Evolutionary conservation across 345 rosid genomes (phyloP).

Genomic region (Eucalyptus pumila): DNA sequence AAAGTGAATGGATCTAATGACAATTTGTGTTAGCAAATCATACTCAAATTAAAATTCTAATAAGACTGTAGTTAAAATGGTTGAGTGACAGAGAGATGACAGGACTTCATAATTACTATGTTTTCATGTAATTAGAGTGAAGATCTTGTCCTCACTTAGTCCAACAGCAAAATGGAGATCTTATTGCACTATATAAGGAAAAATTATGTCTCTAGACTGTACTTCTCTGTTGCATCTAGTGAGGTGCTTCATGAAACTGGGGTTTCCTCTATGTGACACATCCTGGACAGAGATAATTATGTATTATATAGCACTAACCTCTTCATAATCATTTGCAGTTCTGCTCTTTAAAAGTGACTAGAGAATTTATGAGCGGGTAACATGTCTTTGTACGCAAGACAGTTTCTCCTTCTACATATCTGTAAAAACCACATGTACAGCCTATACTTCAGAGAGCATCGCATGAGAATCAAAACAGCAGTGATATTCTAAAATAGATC

Average conservation of each 20-base stretch:
- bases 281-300: not conserved
- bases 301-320: not conserved
- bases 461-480: not conserved
- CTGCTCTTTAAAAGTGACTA: not conserved
- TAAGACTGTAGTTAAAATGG: not conserved
- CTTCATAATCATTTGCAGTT: not conserved
- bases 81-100: not conserved
- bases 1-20: not conserved
- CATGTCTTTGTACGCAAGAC: not conserved
- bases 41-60: not conserved
- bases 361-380: not conserved
- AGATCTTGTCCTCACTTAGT: not conserved
- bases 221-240: not conserved
- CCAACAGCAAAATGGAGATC: not conserved
- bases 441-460: not conserved
- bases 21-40: not conserved
- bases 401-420: not conserved
- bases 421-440: not conserved
- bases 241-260: not conserved
- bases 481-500: not conserved
- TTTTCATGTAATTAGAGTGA: not conserved
- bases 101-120: not conserved
- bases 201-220: not conserved
- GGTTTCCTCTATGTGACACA: not conserved
- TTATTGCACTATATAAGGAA: not conserved